These are phyloP conservation scores for Phytophthora multivora DNA, from an alignment of 352 stramenopile genomes.

Conservation along the genomic window DNA sequence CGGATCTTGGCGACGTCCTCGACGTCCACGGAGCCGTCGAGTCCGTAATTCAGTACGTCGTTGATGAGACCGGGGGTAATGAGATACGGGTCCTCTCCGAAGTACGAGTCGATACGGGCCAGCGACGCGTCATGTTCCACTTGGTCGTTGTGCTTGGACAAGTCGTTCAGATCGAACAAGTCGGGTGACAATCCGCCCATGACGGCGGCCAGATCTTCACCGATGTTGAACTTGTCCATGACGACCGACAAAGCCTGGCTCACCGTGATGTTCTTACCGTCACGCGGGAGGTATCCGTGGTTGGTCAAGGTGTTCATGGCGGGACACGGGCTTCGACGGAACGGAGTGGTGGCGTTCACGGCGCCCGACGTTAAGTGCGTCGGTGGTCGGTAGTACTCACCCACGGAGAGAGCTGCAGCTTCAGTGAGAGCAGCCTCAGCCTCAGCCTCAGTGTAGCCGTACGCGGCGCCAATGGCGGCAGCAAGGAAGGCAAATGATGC, in stretches of 20 bases:
- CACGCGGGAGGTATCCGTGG: conserved; percentile 49
- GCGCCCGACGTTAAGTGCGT: conserved; percentile 32
- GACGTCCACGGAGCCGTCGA: conserved; percentile 17
- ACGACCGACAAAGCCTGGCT: conserved; percentile 30
- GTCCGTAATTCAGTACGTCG: conserved; percentile 19
- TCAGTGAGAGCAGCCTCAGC: conserved; percentile 15
- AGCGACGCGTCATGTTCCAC: conserved; percentile 33
- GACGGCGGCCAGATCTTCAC: conserved; percentile 24
- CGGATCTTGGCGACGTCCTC: conserved; percentile 24
- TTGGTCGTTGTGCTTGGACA: conserved; percentile 30
- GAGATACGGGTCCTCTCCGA: conserved; percentile 20
- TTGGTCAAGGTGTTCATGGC: conserved; percentile 60
- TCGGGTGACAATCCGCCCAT: conserved; percentile 22
- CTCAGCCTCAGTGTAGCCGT: conserved; percentile 26
- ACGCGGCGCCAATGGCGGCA: conserved; percentile 11
- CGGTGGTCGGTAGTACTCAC: conserved; percentile 41
- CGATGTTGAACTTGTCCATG: conserved; percentile 45
- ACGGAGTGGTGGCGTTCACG: conserved; percentile 29
- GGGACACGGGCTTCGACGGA: conserved; percentile 46
- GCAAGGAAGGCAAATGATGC: conserved; percentile 10
- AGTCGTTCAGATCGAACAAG: conserved; percentile 30
- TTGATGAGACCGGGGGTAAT: conserved; percentile 27
- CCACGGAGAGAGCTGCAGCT: conserved; percentile 11
- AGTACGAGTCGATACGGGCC: conserved; percentile 29
- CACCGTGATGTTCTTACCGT: conserved; percentile 43